phyloP scores from a whole-genome alignment of 78 protist genomes.

The Dictyostelium intermedium region DNA sequence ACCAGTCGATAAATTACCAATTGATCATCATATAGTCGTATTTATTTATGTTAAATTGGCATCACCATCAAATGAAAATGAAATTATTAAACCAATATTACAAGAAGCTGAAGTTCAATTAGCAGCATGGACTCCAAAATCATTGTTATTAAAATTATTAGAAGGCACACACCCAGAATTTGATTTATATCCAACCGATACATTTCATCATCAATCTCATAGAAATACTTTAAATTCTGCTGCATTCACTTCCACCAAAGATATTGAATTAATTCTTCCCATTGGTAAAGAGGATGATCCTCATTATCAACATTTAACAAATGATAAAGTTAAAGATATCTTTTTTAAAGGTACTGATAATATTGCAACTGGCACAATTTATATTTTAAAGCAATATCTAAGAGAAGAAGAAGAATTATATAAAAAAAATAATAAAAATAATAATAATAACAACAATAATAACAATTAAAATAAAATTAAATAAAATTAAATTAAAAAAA shows the following conservation, averaged over 20 bases:
- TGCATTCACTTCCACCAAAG: background rate
- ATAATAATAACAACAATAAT: background rate
- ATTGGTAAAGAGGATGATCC: background rate
- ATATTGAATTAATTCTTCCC: background rate
- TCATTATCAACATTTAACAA: background rate
- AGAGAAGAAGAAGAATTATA: background rate
- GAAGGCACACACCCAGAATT: background rate
- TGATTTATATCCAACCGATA: background rate
- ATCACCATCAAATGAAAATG: background rate
- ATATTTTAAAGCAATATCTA: constrained; percentile 64
- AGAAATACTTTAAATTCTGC: background rate
- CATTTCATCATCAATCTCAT: background rate
- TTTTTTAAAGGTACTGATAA: constrained; percentile 28
- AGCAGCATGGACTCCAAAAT: constrained; percentile 54
- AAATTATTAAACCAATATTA: background rate
- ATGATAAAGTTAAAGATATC: constrained; percentile 1
- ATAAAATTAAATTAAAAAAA: background rate
- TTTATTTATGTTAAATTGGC: constrained; percentile 19
- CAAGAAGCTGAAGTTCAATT: constrained; percentile 24
- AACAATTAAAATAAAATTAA: background rate
- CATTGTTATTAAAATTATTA: background rate
- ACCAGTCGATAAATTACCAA: constrained; percentile 11
- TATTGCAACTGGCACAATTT: constrained; percentile 48
- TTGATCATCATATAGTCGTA: constrained; percentile 61
- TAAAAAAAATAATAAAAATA: background rate